These are phyloP conservation scores for Arthrinium puccinioides DNA, from an alignment of 2,329 filamentous ascomycete genomes.

Conservation along the genomic window DNA sequence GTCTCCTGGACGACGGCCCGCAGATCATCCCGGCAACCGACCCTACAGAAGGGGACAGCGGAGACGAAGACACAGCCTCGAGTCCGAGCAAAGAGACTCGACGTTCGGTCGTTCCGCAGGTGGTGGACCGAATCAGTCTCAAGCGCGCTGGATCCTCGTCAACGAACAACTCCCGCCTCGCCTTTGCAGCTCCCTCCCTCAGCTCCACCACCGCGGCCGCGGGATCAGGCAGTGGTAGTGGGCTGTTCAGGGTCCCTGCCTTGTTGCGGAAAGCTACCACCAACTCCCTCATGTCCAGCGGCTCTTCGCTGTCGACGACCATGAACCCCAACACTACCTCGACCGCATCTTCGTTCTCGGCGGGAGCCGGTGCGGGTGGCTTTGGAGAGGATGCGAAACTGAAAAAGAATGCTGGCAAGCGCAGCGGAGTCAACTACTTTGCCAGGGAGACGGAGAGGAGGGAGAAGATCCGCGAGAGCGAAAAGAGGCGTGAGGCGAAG, in stretches of 20 bases:
- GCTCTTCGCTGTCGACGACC: slow-evolving; percentile 10
- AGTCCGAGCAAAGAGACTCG: slow-evolving; percentile 44
- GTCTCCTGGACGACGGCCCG: slow-evolving; percentile 46
- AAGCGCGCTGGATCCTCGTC: slow-evolving; percentile 47
- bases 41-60: slow-evolving; percentile 41
- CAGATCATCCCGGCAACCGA: slow-evolving; percentile 41
- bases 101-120: slow-evolving; percentile 23
- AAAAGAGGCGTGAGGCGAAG: slow-evolving; percentile 50
- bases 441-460: slow-evolving; percentile 51
- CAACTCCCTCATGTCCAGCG: slow-evolving; percentile 35
- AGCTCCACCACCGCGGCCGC: no score
- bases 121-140: slow-evolving; percentile 69
- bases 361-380: slow-evolving; percentile 9
- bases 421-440: slow-evolving; percentile 54
- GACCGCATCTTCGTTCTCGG: not conserved
- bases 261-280: slow-evolving; percentile 69
- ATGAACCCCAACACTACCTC: not conserved
- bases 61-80: slow-evolving; percentile 38
- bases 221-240: slow-evolving; percentile 24
- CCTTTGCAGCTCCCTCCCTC: slow-evolving; percentile 43
- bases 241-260: slow-evolving; percentile 59
- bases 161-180: slow-evolving; percentile 36
- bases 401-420: slow-evolving; percentile 53
- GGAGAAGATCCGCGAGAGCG: slow-evolving; percentile 46
- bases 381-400: slow-evolving; percentile 41